phyloP scores from a whole-genome alignment of 495 filamentous ascomycete genomes.

The Staphylotrichum longicolle region DNA sequence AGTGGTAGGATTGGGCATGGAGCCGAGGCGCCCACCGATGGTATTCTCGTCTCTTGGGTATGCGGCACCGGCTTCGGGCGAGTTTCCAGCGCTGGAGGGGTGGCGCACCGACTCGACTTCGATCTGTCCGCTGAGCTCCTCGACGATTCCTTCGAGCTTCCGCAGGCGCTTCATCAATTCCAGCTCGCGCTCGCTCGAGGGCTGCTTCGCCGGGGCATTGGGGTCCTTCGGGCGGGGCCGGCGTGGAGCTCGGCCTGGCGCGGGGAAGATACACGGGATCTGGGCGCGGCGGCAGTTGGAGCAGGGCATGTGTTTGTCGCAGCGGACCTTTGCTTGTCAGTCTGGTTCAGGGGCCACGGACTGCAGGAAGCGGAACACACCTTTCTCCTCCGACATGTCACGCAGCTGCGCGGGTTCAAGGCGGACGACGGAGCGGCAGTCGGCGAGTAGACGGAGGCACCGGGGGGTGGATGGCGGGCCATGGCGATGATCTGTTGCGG shows the following conservation, averaged over 20 bases:
- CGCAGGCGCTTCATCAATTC: constrained; percentile 75
- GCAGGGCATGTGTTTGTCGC: constrained; percentile 82
- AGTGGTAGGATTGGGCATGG: constrained; percentile 13
- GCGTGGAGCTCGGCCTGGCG: constrained; percentile 75
- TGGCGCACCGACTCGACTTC: constrained; percentile 47
- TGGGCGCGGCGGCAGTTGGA: constrained; percentile 77
- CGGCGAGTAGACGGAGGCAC: constrained; percentile 50
- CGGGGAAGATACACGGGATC: constrained; percentile 80
- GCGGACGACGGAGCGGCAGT: constrained; percentile 38
- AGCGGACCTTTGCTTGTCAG: constrained; percentile 47
- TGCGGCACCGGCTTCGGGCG: constrained; percentile 35
- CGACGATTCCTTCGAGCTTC: constrained; percentile 77
- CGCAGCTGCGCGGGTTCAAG: constrained; percentile 71
- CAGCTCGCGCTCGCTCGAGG: constrained; percentile 59
- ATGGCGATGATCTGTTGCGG: constrained; percentile 65
- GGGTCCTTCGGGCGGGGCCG: constrained; percentile 61
- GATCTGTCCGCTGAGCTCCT: constrained; percentile 56
- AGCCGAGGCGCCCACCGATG: constrained; percentile 20
- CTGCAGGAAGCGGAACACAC: constrained; percentile 39
- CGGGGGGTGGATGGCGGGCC: constrained; percentile 65
- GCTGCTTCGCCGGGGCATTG: constrained; percentile 48
- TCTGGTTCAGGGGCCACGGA: not conserved
- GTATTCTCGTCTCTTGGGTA: constrained; percentile 22
- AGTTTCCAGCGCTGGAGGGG: constrained; percentile 38
- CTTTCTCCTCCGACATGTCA: constrained; percentile 80